Evolutionary conservation across 768 basidiomycete genomes (phyloP).

Genomic region (Amanita exitialis): DNA sequence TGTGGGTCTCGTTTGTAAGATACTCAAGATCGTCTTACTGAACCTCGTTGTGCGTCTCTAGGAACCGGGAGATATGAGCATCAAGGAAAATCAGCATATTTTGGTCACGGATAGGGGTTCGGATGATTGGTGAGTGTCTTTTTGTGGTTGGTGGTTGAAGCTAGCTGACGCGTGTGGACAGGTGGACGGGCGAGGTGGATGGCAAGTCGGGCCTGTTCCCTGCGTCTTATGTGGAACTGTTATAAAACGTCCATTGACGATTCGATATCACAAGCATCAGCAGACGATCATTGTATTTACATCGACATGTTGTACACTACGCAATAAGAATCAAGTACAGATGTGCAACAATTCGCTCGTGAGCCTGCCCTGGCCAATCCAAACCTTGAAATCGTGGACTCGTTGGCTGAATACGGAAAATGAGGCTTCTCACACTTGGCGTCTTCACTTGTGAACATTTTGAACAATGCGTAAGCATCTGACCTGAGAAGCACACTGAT

Average conservation of each 20-base stretch:
- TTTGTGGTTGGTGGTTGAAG: constrained; percentile 1
- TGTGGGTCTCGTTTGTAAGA: constrained; percentile 23
- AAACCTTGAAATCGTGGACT: no score
- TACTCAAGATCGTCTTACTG: neutral
- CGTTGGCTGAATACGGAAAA: no score
- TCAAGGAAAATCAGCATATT: constrained; percentile 50
- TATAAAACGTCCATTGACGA: constrained; percentile 21
- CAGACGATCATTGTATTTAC: neutral
- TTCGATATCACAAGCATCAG: neutral
- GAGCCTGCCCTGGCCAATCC: no score
- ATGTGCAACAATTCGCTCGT: no score
- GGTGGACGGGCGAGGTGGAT: constrained; percentile 61
- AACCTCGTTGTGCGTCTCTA: constrained; percentile 14
- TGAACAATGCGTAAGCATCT: no score
- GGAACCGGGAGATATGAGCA: constrained; percentile 60
- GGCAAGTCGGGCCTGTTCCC: constrained; percentile 54
- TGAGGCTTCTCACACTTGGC: no score
- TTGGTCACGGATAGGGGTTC: constrained; percentile 56
- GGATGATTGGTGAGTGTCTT: constrained; percentile 53
- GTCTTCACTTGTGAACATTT: neutral
- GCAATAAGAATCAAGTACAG: no score
- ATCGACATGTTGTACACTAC: neutral
- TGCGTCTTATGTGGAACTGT: constrained; percentile 56
- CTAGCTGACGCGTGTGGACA: constrained; percentile 16
- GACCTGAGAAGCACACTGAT: no score